Base-by-base conservation (phyloP, 2,329 filamentous ascomycete species). In the Dactylellina cionopaga region DNA sequence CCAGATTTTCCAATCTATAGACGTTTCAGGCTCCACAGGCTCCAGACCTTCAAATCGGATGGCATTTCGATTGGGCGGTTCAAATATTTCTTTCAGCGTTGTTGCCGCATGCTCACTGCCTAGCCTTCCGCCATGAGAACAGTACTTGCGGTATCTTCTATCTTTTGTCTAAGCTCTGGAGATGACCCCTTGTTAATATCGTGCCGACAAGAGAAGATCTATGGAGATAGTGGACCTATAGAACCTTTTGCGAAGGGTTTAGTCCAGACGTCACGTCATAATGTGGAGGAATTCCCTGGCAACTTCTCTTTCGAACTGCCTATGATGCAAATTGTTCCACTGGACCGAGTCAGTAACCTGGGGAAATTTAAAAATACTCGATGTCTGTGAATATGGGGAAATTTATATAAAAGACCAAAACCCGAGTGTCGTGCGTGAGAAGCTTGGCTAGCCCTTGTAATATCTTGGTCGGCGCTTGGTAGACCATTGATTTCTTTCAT, bases 171-270 rank as follows among this genome's bases (percentile, higher is more conserved):
- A 35, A 55, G 51, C 51, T 55, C 51, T 24, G 10, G 19, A 29
- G 17, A 54, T 6, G 17, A 15, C 11, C 13, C 5, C 13, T 35
- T 15, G 7, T 25, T 17, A 15, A 56, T 22, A 19, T 49, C 22
- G 29, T 52, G 22, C 54, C 46, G 22, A 22, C n/a, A 44, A 17
- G 17, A 35, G 46, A 39, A 64, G 59, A 54, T 64, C 59, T 64
- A 6, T 54, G 37, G 59, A 51, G 24, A 52, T 52, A 44, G 35
- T 43, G 46, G 46, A 44, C 5, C 13, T 33, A 33, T 37, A 52
- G n/a, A 15, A 41, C 13, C 1, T 62, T 27, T 19, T 41, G 27
- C n/a, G n/a, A n/a, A n/a, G 35, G 9, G 24, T 22, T 37, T 24
- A 11, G 13, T 46, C 5, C 27, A 5, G n/a, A 24, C n/a, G 9